Evolutionary conservation across 2,329 filamentous ascomycete genomes (phyloP), one percentile per base, ranked within the genome.

Genomic region (Scedosporium boydii): DNA sequence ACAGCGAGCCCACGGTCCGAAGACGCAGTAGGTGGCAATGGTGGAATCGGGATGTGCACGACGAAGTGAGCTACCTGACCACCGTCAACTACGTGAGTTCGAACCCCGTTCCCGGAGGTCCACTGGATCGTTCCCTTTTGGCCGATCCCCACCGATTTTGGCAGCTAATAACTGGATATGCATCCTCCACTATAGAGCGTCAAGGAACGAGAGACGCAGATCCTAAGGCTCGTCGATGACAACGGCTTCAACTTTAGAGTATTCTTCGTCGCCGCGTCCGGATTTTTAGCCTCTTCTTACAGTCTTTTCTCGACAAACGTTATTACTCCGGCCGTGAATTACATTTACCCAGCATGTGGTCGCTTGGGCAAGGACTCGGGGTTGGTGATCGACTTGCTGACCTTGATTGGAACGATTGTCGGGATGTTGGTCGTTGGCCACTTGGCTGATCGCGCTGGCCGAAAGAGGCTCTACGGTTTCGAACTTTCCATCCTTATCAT

Each of bases 241-340:
- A 66, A 65, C 29, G 69, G 68, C 16, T 71, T 71, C 61, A 68
- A 68, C 34, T 68, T 62, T 63, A 63, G 60, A 14, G 66, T 72
- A 58, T 71, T 67, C 63, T 64, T 66, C 18, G 70, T 69, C 7
- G 69, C 67, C 4, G 65, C 66, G 7, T 67, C 67, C 2, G 70
- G 70, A 7, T 72, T 71, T 62, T 63, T 72, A 10, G 68, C 70
- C 2, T 69, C 69, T 1, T 70, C 69, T 14, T 72, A 69, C 62
- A 69, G 68, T 60, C 60, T 72, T 2, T 70, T 72, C 62, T 65
- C 70, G 16, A 70, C 65, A 5, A 71, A 70, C 55, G 65, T 71
- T 48, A 68, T 71, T 56, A 66, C 63, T 18, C 68, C 70, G 4
- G 67, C 68, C 7, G 60, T 71, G 16, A 64, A 64, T 18, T 72